Percentiles rank a stretch among this genome's conserved stretches.
Evolutionary conservation across 164 flowering plant species (phyloP).

Genomic region (Amborella trichopoda): DNA sequence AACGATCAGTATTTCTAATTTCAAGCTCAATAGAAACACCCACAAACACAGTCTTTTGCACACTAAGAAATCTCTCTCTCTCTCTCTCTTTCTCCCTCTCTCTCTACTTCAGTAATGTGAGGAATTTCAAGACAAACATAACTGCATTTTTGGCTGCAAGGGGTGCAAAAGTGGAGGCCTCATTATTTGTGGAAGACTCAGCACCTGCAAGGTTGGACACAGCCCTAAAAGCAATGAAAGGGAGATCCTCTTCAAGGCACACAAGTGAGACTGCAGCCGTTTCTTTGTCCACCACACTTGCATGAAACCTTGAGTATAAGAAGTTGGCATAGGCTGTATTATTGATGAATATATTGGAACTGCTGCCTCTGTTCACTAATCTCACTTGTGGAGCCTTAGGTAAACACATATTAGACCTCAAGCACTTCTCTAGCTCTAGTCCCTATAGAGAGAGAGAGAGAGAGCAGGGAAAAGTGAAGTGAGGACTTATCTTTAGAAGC

Average conservation of each 20-base stretch:
- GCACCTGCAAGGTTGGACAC: constrained; percentile 29
- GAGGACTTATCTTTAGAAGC: background rate
- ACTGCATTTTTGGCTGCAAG: constrained; percentile 23
- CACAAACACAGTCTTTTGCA: too few relatives aligned
- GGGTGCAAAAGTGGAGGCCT: constrained; percentile 11
- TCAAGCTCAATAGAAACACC: too few relatives aligned
- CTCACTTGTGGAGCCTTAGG: constrained; percentile 13
- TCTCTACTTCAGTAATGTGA: too few relatives aligned
- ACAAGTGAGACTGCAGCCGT: constrained; percentile 22
- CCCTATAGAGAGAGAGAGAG: constrained; percentile 12
- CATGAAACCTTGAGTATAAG: constrained; percentile 14
- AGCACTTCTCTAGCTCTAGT: constrained; percentile 26
- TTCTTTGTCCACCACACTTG: constrained; percentile 25
- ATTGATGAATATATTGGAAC: constrained; percentile 18
- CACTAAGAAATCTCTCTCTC: too few relatives aligned
- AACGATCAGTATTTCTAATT: too few relatives aligned
- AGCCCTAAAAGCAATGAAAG: constrained; percentile 23
- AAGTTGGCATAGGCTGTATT: constrained; percentile 20
- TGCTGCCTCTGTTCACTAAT: constrained; percentile 17
- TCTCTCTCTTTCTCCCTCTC: too few relatives aligned
- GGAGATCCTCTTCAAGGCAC: constrained; percentile 15
- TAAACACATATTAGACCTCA: constrained; percentile 27
- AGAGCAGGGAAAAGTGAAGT: background rate
- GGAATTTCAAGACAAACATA: constrained; percentile 10
- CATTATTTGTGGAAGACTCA: constrained; percentile 18